These are phyloP conservation scores for Calonectria honghensis DNA, from an alignment of 2,329 filamentous ascomycete genomes.

Conservation along the genomic window DNA sequence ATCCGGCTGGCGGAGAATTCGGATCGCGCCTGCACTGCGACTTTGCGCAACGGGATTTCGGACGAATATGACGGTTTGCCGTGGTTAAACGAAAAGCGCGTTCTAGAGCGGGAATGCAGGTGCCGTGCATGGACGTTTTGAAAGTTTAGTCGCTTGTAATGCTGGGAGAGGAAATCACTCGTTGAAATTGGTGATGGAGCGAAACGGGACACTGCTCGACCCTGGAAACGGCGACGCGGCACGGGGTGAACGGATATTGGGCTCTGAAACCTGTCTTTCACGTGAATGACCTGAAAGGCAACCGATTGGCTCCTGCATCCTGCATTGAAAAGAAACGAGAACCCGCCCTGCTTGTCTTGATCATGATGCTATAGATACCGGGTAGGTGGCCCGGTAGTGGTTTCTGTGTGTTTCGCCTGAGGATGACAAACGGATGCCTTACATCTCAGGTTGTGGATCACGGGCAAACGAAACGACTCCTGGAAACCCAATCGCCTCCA, in stretches of 20 bases:
- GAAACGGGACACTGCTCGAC: neutral
- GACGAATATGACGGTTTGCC: neutral
- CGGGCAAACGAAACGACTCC: conserved; percentile 1
- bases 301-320: neutral
- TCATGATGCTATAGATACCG: neutral
- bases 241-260: neutral
- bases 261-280: neutral
- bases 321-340: neutral
- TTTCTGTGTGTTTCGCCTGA: conserved; percentile 7
- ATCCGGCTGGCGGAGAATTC: conserved; percentile 27
- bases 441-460: neutral
- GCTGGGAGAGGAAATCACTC: neutral
- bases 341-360: neutral
- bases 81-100: neutral
- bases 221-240: neutral
- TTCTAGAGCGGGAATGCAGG: neutral
- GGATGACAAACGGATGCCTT: neutral
- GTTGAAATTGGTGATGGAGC: neutral
- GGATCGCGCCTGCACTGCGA: conserved; percentile 18
- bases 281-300: neutral
- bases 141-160: neutral
- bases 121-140: neutral
- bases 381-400: neutral
- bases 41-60: conserved; percentile 3
- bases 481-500: too few species aligned